Evolutionary conservation across 2,329 filamentous ascomycete genomes (phyloP), one percentile per base, ranked within the genome.

Genomic region (Thyridium curvatum): DNA sequence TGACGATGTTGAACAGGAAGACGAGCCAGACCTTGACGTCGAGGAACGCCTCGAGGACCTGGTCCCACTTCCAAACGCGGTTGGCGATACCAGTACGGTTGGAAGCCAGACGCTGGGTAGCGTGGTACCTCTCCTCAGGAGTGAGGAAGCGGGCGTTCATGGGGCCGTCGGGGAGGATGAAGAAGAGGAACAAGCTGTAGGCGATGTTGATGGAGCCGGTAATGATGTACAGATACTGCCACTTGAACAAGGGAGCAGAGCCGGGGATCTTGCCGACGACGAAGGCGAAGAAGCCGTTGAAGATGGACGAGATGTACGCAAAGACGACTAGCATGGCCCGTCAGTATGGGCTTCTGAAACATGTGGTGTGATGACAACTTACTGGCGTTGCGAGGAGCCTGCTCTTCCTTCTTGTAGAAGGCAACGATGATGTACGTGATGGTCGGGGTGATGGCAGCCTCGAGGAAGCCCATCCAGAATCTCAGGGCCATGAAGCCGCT

Each of bases 221-320:
- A 3, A 58, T 51, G 34, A 60, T 43, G 35, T 56, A 59, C 4
- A 58, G 49, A 35, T 55, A 53, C 34, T 40, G 38, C 47, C 47
- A 50, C 14, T 44, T 44, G 17, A 34, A 30, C 6, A 44, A 37
- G 26, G 43, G 43, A 6, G 43, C 43, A 1, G 37, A 33, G 16
- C 38, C 41, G 26, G 40, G 43, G 14, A 43, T 43, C 4, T 43
- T 33, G 13, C 43, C 43, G 9, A 45, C 35, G n/a, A 45, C 35
- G 30, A 35, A 45, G 18, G 79, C 48, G 77, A 79, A 41, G 77
- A 79, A 37, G 18, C 43, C 43, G n/a, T 45, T 45, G 13, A 41
- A 29, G 14, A 43, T 31, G 8, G 43, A 85, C 21, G 21, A 49
- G 16, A 59, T 56, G 30, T 52, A 46, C 16, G 52, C 51, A 18